Evolutionary conservation across 2,329 filamentous ascomycete genomes (phyloP).

Genomic region (Trichoderma sp.): DNA sequence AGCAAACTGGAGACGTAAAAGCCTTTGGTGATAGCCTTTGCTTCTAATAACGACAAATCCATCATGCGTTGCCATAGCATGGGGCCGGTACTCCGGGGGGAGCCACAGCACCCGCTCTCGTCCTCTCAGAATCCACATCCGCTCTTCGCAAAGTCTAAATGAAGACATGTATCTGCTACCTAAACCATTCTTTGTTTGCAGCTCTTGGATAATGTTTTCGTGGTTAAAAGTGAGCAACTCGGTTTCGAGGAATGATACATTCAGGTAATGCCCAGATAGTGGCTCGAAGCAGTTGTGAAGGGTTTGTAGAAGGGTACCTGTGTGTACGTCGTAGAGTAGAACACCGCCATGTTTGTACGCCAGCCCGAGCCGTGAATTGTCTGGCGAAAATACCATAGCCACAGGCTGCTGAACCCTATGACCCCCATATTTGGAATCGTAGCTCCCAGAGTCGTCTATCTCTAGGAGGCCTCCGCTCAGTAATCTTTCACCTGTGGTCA

Average conservation of each 20-base stretch:
- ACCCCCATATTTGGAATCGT: too few species aligned
- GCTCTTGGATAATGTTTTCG: background rate
- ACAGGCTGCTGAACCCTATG: background rate
- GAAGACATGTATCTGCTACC: background rate
- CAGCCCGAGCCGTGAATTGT: background rate
- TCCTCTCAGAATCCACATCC: background rate
- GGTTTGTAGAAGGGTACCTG: background rate
- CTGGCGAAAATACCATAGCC: background rate
- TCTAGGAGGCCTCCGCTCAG: background rate
- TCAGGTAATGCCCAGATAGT: background rate
- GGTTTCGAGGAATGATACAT: background rate
- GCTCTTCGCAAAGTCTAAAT: background rate
- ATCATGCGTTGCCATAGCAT: background rate
- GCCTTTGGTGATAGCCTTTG: fast-evolving
- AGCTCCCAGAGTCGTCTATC: too few species aligned
- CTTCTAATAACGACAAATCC: background rate
- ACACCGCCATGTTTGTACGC: background rate
- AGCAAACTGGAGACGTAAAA: background rate
- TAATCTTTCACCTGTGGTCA: background rate
- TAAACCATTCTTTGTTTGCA: too few species aligned
- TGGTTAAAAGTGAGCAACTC: background rate
- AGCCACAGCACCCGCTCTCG: background rate
- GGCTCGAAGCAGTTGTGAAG: background rate
- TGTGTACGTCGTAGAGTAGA: background rate
- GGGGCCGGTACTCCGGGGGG: background rate